A percentile compares a stretch with the other conserved stretches of the same genome.
Conservation (phyloP, 106 monocot species). For the Ottelia alismoides region DNA sequence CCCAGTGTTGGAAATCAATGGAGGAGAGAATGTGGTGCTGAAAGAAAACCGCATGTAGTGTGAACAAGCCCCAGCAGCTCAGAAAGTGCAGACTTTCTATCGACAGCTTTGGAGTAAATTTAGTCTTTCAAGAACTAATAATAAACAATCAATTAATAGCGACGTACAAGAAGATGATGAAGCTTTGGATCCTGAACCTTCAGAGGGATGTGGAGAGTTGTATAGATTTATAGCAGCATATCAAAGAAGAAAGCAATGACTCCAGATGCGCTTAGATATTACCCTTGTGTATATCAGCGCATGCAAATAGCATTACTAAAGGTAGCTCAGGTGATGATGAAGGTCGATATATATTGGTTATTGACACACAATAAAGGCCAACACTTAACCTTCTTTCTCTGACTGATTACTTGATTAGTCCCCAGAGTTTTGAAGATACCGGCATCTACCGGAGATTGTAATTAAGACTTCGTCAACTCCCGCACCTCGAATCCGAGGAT, state of each 20-base stretch:
- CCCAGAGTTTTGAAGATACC: constrained; percentile 32
- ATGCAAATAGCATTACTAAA: too few relatives aligned
- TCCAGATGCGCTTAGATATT: too few relatives aligned
- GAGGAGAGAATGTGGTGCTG: constrained; percentile 16
- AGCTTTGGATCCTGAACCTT: constrained; percentile 53
- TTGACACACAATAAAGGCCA: too few relatives aligned
- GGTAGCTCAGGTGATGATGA: too few relatives aligned
- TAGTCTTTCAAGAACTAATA: constrained; percentile 36
- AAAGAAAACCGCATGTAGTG: constrained; percentile 17
- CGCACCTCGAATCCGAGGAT: constrained; percentile 32
- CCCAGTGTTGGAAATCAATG: constrained; percentile 12
- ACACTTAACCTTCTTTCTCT: too few relatives aligned
- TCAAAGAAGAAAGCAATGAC: too few relatives aligned
- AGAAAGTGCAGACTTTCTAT: constrained; percentile 26
- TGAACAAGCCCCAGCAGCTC: constrained; percentile 18
- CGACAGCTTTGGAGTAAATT: constrained; percentile 62
- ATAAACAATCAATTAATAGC: constrained; percentile 75
- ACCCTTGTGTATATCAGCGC: too few relatives aligned
- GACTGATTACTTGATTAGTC: constrained; percentile 1
- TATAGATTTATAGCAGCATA: too few relatives aligned
- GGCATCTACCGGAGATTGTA: constrained; percentile 52
- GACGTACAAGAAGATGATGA: constrained; percentile 56
- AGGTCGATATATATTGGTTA: too few relatives aligned
- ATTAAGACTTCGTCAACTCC: constrained; percentile 33
- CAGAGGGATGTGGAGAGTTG: too few relatives aligned